Evolutionary conservation across 108 stramenopile genomes (phyloP).

Genomic region (Asterionellopsis glacialis): DNA sequence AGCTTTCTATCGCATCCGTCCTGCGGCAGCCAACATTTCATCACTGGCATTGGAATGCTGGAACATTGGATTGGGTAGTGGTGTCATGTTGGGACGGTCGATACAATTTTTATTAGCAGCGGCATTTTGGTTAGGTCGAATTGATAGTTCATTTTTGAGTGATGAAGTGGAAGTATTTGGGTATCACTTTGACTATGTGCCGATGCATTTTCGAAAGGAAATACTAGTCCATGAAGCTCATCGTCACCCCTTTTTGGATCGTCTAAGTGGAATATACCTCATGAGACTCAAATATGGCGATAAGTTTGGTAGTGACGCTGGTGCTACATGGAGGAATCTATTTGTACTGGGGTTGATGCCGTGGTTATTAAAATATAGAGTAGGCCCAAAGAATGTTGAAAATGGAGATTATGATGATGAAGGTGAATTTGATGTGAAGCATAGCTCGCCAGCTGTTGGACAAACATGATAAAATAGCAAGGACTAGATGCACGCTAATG

Average conservation of each 20-base stretch:
- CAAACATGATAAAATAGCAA: no score
- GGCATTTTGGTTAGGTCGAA: conserved; percentile 24
- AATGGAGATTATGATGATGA: neutral
- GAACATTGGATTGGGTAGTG: conserved; percentile 5
- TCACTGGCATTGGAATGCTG: conserved; percentile 13
- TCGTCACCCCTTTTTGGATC: conserved; percentile 63
- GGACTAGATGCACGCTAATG: no score
- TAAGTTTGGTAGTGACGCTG: conserved; percentile 50
- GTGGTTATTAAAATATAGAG: conserved; percentile 19
- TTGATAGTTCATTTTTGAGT: conserved; percentile 20
- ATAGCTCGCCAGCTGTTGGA: no score
- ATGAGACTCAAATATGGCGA: conserved; percentile 48
- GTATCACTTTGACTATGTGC: conserved; percentile 8
- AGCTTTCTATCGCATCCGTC: conserved; percentile 16
- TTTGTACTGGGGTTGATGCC: conserved; percentile 35
- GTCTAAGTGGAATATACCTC: conserved; percentile 52
- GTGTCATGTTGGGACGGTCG: conserved; percentile 17
- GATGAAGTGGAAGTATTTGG: conserved; percentile 16
- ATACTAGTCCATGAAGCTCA: conserved; percentile 46
- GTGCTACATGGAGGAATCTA: conserved; percentile 33
- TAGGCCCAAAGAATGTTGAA: neutral
- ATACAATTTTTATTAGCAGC: conserved; percentile 23
- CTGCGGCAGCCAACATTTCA: conserved; percentile 15
- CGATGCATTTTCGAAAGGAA: conserved; percentile 3
- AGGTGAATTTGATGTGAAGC: no score